These are phyloP conservation scores for Tuber borchii DNA, from an alignment of 495 filamentous ascomycete genomes.

Conservation along the genomic window DNA sequence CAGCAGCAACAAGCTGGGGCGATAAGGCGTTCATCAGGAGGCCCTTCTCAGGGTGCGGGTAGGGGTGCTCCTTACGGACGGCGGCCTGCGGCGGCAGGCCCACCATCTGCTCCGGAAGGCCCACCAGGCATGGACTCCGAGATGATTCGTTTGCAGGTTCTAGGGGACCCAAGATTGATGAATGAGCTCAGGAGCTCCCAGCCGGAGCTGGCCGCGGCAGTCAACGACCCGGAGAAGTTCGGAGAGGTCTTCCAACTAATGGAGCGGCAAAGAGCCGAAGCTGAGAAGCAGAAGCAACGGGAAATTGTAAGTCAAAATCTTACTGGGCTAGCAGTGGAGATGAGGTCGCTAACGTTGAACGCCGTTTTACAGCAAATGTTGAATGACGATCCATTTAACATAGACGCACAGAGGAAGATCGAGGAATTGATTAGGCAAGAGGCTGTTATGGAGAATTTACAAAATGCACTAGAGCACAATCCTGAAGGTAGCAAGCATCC, in stretches of 20 bases:
- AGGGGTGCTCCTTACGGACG: slow-evolving; percentile 24
- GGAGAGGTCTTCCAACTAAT: slow-evolving; percentile 59
- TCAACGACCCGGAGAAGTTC: slow-evolving; percentile 74
- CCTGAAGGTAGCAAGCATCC: slow-evolving; percentile 68
- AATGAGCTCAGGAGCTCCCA: slow-evolving; percentile 60
- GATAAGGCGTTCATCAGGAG: slow-evolving; percentile 17
- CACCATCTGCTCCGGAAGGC: not conserved
- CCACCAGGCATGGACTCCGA: slow-evolving; percentile 62
- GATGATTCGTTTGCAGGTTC: slow-evolving; percentile 68
- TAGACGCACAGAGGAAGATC: slow-evolving; percentile 83
- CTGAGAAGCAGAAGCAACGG: slow-evolving; percentile 67
- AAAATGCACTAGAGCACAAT: slow-evolving; percentile 91
- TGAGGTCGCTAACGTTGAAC: slow-evolving; percentile 16
- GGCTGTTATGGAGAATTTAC: slow-evolving; percentile 83
- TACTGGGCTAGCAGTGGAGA: not conserved
- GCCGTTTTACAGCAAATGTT: slow-evolving; percentile 47
- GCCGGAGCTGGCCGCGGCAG: slow-evolving; percentile 66
- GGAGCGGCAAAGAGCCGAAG: slow-evolving; percentile 60
- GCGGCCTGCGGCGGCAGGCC: slow-evolving; percentile 6
- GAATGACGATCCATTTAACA: slow-evolving; percentile 86
- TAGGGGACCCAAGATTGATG: slow-evolving; percentile 68
- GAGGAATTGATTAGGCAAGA: slow-evolving; percentile 95
- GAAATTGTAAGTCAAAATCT: slow-evolving; percentile 50
- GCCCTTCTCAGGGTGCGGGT: slow-evolving; percentile 8
- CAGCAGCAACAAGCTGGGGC: slow-evolving; percentile 43